Percentiles rank a stretch among this genome's conserved stretches.
These are phyloP conservation scores for Pleoardoris graminearum DNA, from an alignment of 2,329 filamentous ascomycete species.

Conservation along the genomic window DNA sequence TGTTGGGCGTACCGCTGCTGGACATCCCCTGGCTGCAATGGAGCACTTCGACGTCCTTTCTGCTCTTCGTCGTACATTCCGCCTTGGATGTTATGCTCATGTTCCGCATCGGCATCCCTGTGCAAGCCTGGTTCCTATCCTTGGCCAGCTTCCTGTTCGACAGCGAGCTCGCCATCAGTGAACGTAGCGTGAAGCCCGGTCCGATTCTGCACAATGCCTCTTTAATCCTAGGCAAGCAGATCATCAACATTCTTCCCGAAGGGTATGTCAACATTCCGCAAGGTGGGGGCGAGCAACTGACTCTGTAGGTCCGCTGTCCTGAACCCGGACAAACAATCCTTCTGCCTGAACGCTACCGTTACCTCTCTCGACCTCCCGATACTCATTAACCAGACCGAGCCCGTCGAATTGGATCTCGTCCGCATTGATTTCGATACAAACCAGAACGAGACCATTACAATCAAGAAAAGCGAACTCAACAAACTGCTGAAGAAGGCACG, in stretches of 20 bases:
- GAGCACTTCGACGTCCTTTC: conserved; percentile 72
- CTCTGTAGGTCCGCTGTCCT: conserved; percentile 74
- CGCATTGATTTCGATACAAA: conserved; percentile 83
- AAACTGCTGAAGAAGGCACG: conserved; percentile 71
- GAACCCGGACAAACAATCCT: conserved; percentile 78
- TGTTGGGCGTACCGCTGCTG: conserved; percentile 84
- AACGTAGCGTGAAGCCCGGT: conserved; percentile 85
- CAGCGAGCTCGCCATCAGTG: conserved; percentile 89
- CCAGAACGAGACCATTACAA: conserved; percentile 75
- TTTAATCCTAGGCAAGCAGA: conserved; percentile 92
- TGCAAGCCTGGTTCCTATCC: conserved; percentile 72
- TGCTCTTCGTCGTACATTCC: conserved; percentile 72
- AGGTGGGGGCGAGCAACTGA: conserved; percentile 15
- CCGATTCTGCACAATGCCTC: conserved; percentile 89
- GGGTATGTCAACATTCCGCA: conserved; percentile 57
- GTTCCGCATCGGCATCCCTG: conserved; percentile 84
- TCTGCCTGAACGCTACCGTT: conserved; percentile 73
- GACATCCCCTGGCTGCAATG: conserved; percentile 97
- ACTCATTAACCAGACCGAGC: conserved; percentile 89
- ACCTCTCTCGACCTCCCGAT: conserved; percentile 73
- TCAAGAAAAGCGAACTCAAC: conserved; percentile 74
- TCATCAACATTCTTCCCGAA: conserved; percentile 96
- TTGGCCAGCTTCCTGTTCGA: conserved; percentile 85
- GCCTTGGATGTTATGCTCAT: conserved; percentile 82
- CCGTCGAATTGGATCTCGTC: conserved; percentile 84